phyloP scores from a whole-genome alignment of 140 eudicot species.

The Artemisia princeps region DNA sequence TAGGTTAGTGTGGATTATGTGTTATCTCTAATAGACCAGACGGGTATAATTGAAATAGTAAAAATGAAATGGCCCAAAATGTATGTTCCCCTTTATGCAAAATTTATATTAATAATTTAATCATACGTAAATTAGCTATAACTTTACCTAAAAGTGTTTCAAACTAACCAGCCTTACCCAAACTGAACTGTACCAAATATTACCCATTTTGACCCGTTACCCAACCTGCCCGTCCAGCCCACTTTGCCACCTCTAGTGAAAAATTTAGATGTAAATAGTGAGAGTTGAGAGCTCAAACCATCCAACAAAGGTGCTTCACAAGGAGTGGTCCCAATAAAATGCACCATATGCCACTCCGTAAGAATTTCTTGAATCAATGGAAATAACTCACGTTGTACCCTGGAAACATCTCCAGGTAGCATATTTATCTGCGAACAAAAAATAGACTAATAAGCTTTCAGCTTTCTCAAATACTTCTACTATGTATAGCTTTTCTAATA shows the following conservation, averaged over 20 bases:
- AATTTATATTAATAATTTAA: too few species aligned
- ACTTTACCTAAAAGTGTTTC: too few species aligned
- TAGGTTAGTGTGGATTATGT: too few species aligned
- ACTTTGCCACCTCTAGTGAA: neutral
- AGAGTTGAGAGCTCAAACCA: constrained; percentile 82
- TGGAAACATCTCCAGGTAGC: constrained; percentile 66
- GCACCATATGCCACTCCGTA: constrained; percentile 84
- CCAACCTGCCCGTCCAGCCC: too few species aligned
- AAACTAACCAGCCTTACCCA: too few species aligned
- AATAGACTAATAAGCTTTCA: constrained; percentile 7
- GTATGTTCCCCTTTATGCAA: too few species aligned
- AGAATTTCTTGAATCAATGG: constrained; percentile 78
- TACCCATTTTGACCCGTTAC: too few species aligned
- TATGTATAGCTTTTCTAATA: neutral
- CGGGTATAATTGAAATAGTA: too few species aligned
- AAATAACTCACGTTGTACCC: constrained; percentile 62
- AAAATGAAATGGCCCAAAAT: too few species aligned
- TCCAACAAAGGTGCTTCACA: constrained; percentile 71
- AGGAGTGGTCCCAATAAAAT: constrained; percentile 68
- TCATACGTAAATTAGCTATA: too few species aligned
- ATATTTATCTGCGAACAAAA: constrained; percentile 58
- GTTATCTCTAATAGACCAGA: too few species aligned
- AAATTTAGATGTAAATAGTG: constrained; percentile 27
- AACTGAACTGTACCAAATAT: too few species aligned
- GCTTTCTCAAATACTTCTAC: neutral